Conservation (phyloP, 768 basidiomycete genomes). For the Coprinellus micaceus region DNA sequence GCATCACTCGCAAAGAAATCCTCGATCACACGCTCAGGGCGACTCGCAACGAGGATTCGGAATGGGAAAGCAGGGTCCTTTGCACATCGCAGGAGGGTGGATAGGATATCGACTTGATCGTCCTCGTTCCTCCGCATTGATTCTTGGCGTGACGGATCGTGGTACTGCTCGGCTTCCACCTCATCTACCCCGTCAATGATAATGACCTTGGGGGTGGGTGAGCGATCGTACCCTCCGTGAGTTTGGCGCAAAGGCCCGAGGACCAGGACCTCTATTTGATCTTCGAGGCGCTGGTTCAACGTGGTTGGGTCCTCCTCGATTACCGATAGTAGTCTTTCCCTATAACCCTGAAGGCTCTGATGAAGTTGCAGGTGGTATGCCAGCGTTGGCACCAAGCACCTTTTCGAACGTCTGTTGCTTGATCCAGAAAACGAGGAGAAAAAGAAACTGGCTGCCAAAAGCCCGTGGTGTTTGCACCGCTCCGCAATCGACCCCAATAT, state of each 20-base stretch:
- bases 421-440: slow-evolving; percentile 4
- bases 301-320: not conserved
- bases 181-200: slow-evolving; percentile 13
- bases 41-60: slow-evolving; percentile 5
- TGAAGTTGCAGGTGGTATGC: not conserved
- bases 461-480: not conserved
- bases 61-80: not conserved
- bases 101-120: slow-evolving; percentile 1
- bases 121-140: not conserved
- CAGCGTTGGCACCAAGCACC: not conserved
- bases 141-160: not conserved
- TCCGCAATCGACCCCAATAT: slow-evolving; percentile 9
- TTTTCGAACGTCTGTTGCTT: not conserved
- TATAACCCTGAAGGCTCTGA: not conserved
- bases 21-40: slow-evolving; percentile 2
- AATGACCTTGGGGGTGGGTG: not conserved
- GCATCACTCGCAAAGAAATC: not conserved
- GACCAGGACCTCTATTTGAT: not conserved
- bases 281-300: not conserved
- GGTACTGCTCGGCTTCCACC: not conserved
- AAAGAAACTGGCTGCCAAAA: slow-evolving; percentile 9
- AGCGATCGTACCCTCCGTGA: not conserved
- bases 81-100: not conserved
- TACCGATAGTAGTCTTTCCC: not conserved
- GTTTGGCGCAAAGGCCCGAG: not conserved